Conservation (phyloP, 1,284 basidiomycete genomes). For the Irpex lacteus region DNA sequence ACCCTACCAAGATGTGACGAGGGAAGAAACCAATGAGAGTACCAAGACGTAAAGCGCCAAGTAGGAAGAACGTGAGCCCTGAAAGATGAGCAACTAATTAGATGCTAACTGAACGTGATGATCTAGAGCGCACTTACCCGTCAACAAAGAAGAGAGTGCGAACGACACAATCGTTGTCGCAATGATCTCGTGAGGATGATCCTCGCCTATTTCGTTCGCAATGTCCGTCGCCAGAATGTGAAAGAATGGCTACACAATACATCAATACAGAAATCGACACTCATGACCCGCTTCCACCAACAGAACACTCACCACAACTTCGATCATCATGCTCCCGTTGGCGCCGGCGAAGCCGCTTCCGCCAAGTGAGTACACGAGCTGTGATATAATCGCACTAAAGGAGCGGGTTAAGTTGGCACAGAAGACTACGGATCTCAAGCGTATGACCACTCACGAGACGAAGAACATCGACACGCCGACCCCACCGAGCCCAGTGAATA, state of each 20-base stretch:
- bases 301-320: slow-evolving; percentile 78
- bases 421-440: neutral
- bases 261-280: neutral
- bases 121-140: slow-evolving; percentile 47
- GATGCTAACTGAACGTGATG: neutral
- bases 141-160: slow-evolving; percentile 87
- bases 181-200: slow-evolving; percentile 70
- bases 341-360: slow-evolving; percentile 88
- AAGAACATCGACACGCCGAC: slow-evolving; percentile 97
- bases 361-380: slow-evolving; percentile 84
- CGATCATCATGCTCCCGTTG: slow-evolving; percentile 99
- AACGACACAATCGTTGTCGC: slow-evolving; percentile 92
- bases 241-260: slow-evolving; percentile 78
- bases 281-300: neutral
- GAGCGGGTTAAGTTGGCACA: slow-evolving; percentile 4
- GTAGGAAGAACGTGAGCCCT: slow-evolving; percentile 82
- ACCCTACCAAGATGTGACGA: slow-evolving; percentile 92
- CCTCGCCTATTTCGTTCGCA: slow-evolving; percentile 69
- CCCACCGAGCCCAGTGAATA: slow-evolving; percentile 82
- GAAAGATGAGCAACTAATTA: slow-evolving; percentile 4
- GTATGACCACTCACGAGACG: slow-evolving; percentile 54
- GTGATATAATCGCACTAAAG: slow-evolving; percentile 67
- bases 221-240: slow-evolving; percentile 88
- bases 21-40: slow-evolving; percentile 95
- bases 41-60: slow-evolving; percentile 86